Base-by-base conservation (phyloP, 2,329 filamentous ascomycete species). In the Rhexocercosporidium sp. region DNA sequence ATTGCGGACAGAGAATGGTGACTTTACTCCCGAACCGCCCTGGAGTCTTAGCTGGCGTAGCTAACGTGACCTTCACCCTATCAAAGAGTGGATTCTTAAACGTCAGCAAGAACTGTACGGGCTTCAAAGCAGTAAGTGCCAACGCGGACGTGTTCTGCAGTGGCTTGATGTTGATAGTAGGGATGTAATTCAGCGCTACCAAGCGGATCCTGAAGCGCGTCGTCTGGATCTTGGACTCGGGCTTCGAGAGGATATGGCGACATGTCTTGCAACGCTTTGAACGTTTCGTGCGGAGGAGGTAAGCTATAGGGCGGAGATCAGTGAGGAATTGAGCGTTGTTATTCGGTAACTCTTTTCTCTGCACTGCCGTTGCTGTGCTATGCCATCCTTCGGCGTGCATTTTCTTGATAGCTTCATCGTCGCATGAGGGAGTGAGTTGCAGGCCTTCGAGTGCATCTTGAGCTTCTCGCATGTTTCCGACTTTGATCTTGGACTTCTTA, bases 11-110 rank as follows among this genome's bases (percentile, higher is more conserved):
- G 1, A 99, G 85, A 16, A 99, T 90, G 0, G 96, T 99, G 67
- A 99, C 93, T 74, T 88, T 91, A 65, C 90, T 92, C 1, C 87
- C 85, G 74, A 94, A 92, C 9, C 88, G 85, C 3, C 93, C 93
- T 0, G 93, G 92, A 0, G 93, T 96, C 11, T 85, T 85, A 27
- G 90, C 87, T 0, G 95, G 93, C 0, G 94, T 96, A 4, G 94
- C 95, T 8, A 99, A 86, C 0, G 91, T 95, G 66, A 99, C 90
- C 67, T 91, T 91, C 72, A 99, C 90, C 25, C 88, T 86, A 72
- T 99, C 96, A 79, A 97, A 99, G 71, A 98, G 89, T 27, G 96
- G 94, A 76, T 99, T 99, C 76, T 91, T 93, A 74, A 99, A 89
- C 0, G 94, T 97, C 49, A 99, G 84, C 47, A 98, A 85, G 79